A percentile compares a stretch with the other conserved stretches of the same genome.
Conservation (phyloP, 805 yeast genomes). For the Sungouiozyma intestinalis region DNA sequence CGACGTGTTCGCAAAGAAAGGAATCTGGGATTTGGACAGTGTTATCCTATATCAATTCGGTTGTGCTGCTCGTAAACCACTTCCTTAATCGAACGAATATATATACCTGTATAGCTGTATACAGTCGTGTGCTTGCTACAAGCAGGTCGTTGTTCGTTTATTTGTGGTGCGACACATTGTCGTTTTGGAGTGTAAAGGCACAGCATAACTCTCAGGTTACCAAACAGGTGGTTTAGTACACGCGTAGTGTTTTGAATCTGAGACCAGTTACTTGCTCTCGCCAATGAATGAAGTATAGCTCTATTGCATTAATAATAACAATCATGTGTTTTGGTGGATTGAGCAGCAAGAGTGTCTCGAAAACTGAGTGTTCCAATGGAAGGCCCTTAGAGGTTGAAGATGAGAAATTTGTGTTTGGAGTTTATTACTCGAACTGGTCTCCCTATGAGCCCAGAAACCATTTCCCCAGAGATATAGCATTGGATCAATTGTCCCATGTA, state of each 20-base stretch:
- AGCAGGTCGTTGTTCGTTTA: too few species aligned
- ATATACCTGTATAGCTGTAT: too few species aligned
- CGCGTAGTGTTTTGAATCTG: too few species aligned
- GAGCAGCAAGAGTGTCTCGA: background rate
- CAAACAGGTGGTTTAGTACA: background rate
- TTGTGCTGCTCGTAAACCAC: constrained; percentile 36
- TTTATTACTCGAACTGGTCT: constrained; percentile 55
- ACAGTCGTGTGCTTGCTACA: too few species aligned
- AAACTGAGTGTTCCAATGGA: background rate
- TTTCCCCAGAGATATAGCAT: constrained; percentile 53
- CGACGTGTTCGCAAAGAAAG: constrained; percentile 53
- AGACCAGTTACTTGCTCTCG: background rate
- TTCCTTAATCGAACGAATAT: too few species aligned
- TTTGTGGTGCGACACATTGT: background rate
- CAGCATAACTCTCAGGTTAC: background rate
- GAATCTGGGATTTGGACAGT: constrained; percentile 67
- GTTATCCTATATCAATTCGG: constrained; percentile 48
- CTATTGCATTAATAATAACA: background rate
- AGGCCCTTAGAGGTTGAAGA: background rate
- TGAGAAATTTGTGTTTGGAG: constrained; percentile 19
- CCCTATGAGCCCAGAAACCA: constrained; percentile 51
- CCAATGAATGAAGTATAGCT: background rate
- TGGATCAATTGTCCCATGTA: constrained; percentile 47
- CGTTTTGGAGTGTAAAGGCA: too few species aligned
- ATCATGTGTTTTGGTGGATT: background rate